These are phyloP conservation scores for Aspergillus brunneoviolaceus DNA, from an alignment of 2,329 filamentous ascomycete species.

Conservation along the genomic window DNA sequence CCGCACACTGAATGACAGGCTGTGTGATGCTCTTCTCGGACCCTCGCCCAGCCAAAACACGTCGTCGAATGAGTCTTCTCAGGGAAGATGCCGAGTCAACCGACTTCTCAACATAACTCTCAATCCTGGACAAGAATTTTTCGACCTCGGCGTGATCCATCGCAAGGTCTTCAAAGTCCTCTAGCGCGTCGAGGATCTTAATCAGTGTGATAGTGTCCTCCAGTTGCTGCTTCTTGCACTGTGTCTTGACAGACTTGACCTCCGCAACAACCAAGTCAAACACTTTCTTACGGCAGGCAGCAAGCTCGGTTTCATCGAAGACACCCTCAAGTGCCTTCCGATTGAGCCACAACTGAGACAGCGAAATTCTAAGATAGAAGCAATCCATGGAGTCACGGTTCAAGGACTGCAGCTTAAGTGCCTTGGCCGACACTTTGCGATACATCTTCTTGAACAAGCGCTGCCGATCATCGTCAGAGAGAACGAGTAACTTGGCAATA, in stretches of 20 bases:
- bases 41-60: slow-evolving; percentile 33
- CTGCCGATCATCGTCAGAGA: slow-evolving; percentile 36
- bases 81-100: slow-evolving; percentile 31
- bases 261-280: slow-evolving; percentile 36
- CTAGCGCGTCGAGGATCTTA: slow-evolving; percentile 39
- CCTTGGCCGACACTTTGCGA: slow-evolving; percentile 29
- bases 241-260: slow-evolving; percentile 36
- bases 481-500: slow-evolving; percentile 34
- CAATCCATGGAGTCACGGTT: slow-evolving; percentile 38
- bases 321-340: slow-evolving; percentile 30
- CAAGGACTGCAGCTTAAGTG: slow-evolving; percentile 31
- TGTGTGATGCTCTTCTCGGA: slow-evolving; percentile 27
- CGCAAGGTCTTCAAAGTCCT: slow-evolving; percentile 41
- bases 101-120: slow-evolving; percentile 36
- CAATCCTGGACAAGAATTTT: slow-evolving; percentile 38
- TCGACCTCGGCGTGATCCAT: slow-evolving; percentile 35
- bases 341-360: slow-evolving; percentile 37
- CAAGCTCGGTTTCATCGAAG: slow-evolving; percentile 31
- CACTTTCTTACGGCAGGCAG: slow-evolving; percentile 33
- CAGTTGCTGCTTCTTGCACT: slow-evolving; percentile 35
- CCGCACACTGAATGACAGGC: slow-evolving; percentile 34
- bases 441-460: slow-evolving; percentile 38
- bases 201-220: slow-evolving; percentile 36
- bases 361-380: slow-evolving; percentile 36
- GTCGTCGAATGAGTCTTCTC: slow-evolving; percentile 33